These are phyloP conservation scores for Cladochytrium replicatum DNA, from an alignment of 192 early-diverging fungal species.

Conservation along the genomic window DNA sequence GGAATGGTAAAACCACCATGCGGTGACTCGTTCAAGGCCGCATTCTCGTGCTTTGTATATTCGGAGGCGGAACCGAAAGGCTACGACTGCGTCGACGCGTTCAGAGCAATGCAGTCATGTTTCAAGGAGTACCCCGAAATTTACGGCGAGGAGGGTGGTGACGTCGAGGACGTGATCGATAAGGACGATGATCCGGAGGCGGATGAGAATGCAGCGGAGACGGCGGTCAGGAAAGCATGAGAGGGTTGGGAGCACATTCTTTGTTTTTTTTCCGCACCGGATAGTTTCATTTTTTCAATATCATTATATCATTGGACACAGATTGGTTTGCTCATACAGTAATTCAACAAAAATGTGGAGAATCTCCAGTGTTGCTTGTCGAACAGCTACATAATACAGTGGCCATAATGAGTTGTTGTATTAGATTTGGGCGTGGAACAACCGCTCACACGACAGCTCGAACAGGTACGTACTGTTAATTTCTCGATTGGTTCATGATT, in stretches of 20 bases:
- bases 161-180: constrained; percentile 60
- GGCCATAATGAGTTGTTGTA: too few species aligned
- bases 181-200: constrained; percentile 39
- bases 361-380: too few species aligned
- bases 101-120: constrained; percentile 78
- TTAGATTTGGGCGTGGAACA: too few species aligned
- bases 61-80: constrained; percentile 91
- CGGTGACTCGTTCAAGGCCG: constrained; percentile 90
- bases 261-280: too few species aligned
- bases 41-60: constrained; percentile 96
- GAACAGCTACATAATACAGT: too few species aligned
- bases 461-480: too few species aligned
- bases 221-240: constrained; percentile 1
- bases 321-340: too few species aligned
- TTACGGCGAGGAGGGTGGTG: constrained; percentile 64
- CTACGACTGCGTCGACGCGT: constrained; percentile 89
- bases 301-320: too few species aligned
- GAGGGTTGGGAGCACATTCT: background rate
- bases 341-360: too few species aligned
- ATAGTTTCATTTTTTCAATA: too few species aligned
- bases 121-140: constrained; percentile 77
- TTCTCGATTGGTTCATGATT: too few species aligned
- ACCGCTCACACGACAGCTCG: too few species aligned
- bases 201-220: constrained; percentile 12
- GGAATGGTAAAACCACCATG: constrained; percentile 95